phyloP scores from a whole-genome alignment of 1,284 basidiomycete genomes.

The Lignosus rhinocerotis region DNA sequence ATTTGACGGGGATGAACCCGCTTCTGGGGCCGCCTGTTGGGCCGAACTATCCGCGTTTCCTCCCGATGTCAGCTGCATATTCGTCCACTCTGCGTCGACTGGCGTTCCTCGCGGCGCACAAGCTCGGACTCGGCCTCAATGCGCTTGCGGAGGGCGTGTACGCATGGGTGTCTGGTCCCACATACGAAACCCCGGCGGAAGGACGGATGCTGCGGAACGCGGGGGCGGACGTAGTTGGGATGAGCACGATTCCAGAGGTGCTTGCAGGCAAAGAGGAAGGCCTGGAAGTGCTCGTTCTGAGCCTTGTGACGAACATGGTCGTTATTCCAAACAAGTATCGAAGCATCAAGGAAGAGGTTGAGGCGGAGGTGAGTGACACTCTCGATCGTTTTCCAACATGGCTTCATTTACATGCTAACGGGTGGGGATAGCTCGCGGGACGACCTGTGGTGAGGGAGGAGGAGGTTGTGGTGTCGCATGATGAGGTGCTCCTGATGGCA shows the following conservation, averaged over 20 bases:
- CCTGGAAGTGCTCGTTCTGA: slow-evolving; percentile 73
- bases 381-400: not conserved
- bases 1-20: slow-evolving; percentile 76
- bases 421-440: slow-evolving; percentile 56
- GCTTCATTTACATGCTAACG: slow-evolving; percentile 2
- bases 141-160: slow-evolving; percentile 77
- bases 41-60: slow-evolving; percentile 63
- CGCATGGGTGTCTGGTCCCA: slow-evolving; percentile 84
- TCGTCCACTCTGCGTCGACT: slow-evolving; percentile 66
- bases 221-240: slow-evolving; percentile 83
- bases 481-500: slow-evolving; percentile 77
- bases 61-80: slow-evolving; percentile 80
- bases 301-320: slow-evolving; percentile 82
- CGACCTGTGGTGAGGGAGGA: slow-evolving; percentile 43
- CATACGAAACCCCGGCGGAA: slow-evolving; percentile 83
- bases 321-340: slow-evolving; percentile 70
- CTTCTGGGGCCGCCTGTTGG: slow-evolving; percentile 68
- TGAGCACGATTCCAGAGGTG: slow-evolving; percentile 92
- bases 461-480: slow-evolving; percentile 69
- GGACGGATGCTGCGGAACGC: slow-evolving; percentile 71
- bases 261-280: slow-evolving; percentile 76
- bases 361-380: slow-evolving; percentile 59
- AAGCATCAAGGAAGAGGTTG: slow-evolving; percentile 72
- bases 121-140: slow-evolving; percentile 45
- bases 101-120: slow-evolving; percentile 67